Percentiles rank a stretch among this genome's conserved stretches.
phyloP scores from a whole-genome alignment of 2,329 filamentous ascomycete species.

The Gaeumannomyces sp. region DNA sequence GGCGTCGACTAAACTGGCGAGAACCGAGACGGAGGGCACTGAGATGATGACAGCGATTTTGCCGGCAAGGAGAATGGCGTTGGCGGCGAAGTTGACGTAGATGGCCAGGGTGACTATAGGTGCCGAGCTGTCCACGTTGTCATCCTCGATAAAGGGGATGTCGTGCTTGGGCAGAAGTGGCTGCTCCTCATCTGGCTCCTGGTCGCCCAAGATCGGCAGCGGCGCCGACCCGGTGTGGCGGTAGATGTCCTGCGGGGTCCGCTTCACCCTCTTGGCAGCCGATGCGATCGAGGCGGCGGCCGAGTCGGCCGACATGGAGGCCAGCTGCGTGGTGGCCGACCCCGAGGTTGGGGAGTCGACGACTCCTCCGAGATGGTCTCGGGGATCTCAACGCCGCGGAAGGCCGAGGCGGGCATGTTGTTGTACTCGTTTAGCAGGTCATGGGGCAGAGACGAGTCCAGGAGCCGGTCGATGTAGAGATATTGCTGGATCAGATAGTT shows the following conservation, averaged over 20 bases:
- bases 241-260: slow-evolving; percentile 83
- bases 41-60: slow-evolving; percentile 73
- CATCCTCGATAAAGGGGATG: slow-evolving; percentile 67
- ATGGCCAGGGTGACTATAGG: slow-evolving; percentile 81
- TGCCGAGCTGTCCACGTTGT: slow-evolving; percentile 63
- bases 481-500: slow-evolving; percentile 90
- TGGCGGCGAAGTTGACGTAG: slow-evolving; percentile 77
- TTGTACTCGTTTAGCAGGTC: slow-evolving; percentile 87
- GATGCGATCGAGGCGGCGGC: slow-evolving; percentile 15
- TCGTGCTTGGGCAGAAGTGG: slow-evolving; percentile 37
- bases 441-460: slow-evolving; percentile 90
- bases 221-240: slow-evolving; percentile 65
- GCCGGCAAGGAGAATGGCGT: slow-evolving; percentile 64
- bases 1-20: slow-evolving; percentile 74
- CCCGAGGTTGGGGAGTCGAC: slow-evolving; percentile 20
- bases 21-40: slow-evolving; percentile 74
- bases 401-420: slow-evolving; percentile 49
- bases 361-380: slow-evolving; percentile 70
- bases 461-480: slow-evolving; percentile 82
- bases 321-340: neutral
- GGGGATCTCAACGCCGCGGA: slow-evolving; percentile 55
- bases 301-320: slow-evolving; percentile 9
- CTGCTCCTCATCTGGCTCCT: slow-evolving; percentile 23
- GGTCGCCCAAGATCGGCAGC: slow-evolving; percentile 41
- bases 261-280: slow-evolving; percentile 52